These are phyloP conservation scores for Luffa aegyptiaca DNA, from an alignment of 306 rosid genomes.

Conservation along the genomic window DNA sequence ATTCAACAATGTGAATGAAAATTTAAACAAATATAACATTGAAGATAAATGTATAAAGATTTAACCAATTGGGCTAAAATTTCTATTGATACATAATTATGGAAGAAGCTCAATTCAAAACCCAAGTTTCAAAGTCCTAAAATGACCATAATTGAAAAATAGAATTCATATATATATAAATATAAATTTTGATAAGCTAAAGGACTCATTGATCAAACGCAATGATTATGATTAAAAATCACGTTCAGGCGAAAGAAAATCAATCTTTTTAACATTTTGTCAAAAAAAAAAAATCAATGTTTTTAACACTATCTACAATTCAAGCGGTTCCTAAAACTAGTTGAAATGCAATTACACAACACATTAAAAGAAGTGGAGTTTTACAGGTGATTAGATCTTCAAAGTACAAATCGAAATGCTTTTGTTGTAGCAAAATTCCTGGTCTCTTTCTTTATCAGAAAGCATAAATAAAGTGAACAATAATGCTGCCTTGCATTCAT, in stretches of 20 bases:
- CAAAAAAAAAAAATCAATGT: neutral
- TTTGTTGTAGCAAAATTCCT: neutral
- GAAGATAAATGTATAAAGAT: too few relatives aligned
- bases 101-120: too few relatives aligned
- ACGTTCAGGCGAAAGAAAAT: neutral
- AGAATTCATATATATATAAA: too few relatives aligned
- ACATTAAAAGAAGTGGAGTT: neutral
- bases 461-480: neutral
- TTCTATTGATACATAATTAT: too few relatives aligned
- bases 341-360: conserved; percentile 1
- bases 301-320: neutral
- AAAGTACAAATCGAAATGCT: neutral
- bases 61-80: too few relatives aligned
- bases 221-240: neutral
- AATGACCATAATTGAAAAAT: too few relatives aligned
- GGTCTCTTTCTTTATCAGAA: neutral
- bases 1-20: too few relatives aligned
- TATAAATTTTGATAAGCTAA: neutral
- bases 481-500: neutral
- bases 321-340: neutral
- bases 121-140: too few relatives aligned
- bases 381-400: neutral
- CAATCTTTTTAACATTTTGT: neutral
- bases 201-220: neutral
- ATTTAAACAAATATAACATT: too few relatives aligned